phyloP scores from a whole-genome alignment of 805 yeast species.

The Phaffomyces thermotolerans region DNA sequence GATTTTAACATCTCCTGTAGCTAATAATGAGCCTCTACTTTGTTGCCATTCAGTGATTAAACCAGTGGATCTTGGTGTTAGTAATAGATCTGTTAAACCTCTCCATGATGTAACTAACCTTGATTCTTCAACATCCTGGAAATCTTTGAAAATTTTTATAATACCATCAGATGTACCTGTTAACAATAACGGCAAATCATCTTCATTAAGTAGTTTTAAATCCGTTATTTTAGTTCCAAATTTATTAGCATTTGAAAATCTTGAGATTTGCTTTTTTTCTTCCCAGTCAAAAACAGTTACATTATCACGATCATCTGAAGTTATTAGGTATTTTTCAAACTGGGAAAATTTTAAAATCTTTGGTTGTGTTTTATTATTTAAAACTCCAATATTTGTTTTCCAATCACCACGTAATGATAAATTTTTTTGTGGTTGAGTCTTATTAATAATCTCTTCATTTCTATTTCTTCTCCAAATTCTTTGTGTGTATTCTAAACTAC shows the following conservation, averaged over 20 bases:
- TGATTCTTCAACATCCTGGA: constrained; percentile 47
- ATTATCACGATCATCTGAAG: constrained; percentile 78
- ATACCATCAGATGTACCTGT: constrained; percentile 94
- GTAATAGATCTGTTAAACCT: constrained; percentile 76
- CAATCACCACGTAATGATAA: constrained; percentile 80
- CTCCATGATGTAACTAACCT: constrained; percentile 85
- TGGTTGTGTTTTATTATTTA: constrained; percentile 77
- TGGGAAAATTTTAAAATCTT: constrained; percentile 76
- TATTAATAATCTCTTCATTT: constrained; percentile 78
- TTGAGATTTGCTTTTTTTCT: constrained; percentile 44
- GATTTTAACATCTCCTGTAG: constrained; percentile 90
- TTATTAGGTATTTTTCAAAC: constrained; percentile 76
- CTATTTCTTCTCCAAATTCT: constrained; percentile 86
- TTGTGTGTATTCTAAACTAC: constrained; percentile 75
- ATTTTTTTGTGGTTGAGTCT: constrained; percentile 85
- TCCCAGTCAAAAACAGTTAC: constrained; percentile 89
- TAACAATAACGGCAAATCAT: constrained; percentile 76
- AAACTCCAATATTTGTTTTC: constrained; percentile 51
- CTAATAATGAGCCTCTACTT: constrained; percentile 81
- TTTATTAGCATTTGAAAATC: constrained; percentile 79
- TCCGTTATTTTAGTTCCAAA: constrained; percentile 86
- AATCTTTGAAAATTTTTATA: constrained; percentile 76
- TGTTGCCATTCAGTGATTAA: constrained; percentile 95
- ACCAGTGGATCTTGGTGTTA: constrained; percentile 78
- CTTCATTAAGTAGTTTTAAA: constrained; percentile 81